Conservation (phyloP, 768 basidiomycete genomes). For the Psilocybe cyanescens region DNA sequence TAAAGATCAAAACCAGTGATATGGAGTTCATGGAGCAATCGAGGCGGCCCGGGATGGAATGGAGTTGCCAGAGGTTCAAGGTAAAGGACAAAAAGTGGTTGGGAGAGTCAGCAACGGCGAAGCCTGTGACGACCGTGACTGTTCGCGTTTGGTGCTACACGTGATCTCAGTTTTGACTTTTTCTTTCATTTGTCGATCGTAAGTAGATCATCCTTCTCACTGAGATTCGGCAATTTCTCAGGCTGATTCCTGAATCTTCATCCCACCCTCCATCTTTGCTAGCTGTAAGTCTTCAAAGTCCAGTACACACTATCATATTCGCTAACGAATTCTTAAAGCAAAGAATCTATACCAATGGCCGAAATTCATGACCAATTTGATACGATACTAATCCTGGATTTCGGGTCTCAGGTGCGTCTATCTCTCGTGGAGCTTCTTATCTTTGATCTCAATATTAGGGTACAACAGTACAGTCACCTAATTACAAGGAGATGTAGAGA, state of each 20-base stretch:
- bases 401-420: slow-evolving; percentile 85
- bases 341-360: slow-evolving; percentile 49
- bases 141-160: slow-evolving; percentile 1
- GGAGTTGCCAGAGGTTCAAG: too few relatives aligned
- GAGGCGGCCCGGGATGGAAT: too few relatives aligned
- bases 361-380: slow-evolving; percentile 97
- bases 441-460: not conserved
- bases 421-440: not conserved
- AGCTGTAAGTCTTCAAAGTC: not conserved
- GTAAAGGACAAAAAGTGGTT: too few relatives aligned
- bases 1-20: too few relatives aligned
- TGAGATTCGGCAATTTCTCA: too few relatives aligned
- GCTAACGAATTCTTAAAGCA: not conserved
- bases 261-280: not conserved
- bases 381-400: slow-evolving; percentile 94
- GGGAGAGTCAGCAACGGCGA: too few relatives aligned
- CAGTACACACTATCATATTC: not conserved
- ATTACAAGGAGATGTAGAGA: slow-evolving; percentile 98
- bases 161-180: slow-evolving; percentile 4
- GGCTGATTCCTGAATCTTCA: not conserved
- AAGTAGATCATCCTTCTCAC: not conserved
- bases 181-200: not conserved
- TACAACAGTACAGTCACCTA: slow-evolving; percentile 87
- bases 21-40: too few relatives aligned
- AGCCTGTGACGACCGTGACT: not conserved